Base-by-base conservation (phyloP, 2,329 filamentous ascomycete genomes). In the Aspergillus felis region DNA sequence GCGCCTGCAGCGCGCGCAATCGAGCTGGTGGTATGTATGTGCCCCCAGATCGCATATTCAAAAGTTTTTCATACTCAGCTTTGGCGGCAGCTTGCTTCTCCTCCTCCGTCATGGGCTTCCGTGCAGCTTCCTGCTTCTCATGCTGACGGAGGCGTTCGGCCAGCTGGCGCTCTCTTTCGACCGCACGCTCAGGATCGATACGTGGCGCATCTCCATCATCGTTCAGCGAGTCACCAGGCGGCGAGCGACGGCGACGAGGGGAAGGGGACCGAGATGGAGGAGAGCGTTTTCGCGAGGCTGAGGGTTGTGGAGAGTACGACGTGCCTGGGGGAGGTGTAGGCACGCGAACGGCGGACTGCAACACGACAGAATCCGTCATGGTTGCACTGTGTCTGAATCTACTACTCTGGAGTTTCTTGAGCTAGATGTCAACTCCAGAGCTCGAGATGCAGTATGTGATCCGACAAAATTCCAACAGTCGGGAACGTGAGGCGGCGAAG, bases 1-100 rank as follows among this genome's bases (percentile, higher is more conserved):
- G 92, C 54, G 92, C 91, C 79, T 99, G 94, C 60, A 99, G 84
- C 42, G 93, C 93, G 66, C 92, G 87, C 70, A 99, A 81, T 66
- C 91, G 85, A 53, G 93, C 93, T 0, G 94, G 94, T 22, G 94
- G 94, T 60, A 99, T 96, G 73, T 99, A 99, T 25, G 92, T 96
- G 66, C 94, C 94, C 63, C 94, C 94, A 50, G 92, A 96, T 64
- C 94, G 89, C 85, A 96, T 93, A 64, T 85, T 94, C 66, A 96
- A 80, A 60, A 97, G 84, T 77, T 93, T 93, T 76, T 95, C 88
- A 77, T 96, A 95, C 79, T 97, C 92, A 63, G 92, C 90, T 78
- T 96, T 95, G 47, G 91, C 90, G 44, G 87, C 87, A 25, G 87
- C 90, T 76, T 93, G 91, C 76, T 95, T 96, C 75, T 92, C 87